Base-by-base conservation (phyloP, 176 grass and related monocot species). In the Triticum urartu region DNA sequence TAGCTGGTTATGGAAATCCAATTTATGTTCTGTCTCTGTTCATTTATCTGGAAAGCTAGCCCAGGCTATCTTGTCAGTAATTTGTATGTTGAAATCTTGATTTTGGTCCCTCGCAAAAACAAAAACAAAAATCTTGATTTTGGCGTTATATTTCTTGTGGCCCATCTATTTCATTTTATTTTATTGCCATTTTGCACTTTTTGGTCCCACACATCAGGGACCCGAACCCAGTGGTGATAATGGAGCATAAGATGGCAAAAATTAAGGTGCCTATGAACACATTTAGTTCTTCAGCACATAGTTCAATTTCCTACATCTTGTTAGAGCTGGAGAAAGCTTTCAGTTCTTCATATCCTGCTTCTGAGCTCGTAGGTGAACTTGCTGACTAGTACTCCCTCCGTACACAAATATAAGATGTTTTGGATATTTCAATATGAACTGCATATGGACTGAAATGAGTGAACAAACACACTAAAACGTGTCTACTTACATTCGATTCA, bases 81-180 rank as follows among this genome's bases (percentile, higher is more conserved):
- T 81, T 5, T 47, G 5, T 4, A 72, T 72, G 33, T 60, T 25
- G 13, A 47, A 75, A 64, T 63, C 24, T 63, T 84, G 69, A 32
- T 13, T 43, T 32, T 45, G n/a, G 71, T 26, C 26, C 26, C 26
- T 26, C 26, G 26, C 26, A 26, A 26, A 26, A 26, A 26, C 26
- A 26, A 26, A 26, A 26, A 26, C 26, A 26, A 26, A 47, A 75
- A 64, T 63, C 24, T 63, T 84, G 69, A 32, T 13, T 43, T 32
- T 45, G n/a, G 71, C 25, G 10, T 64, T 64, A 70, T 15, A 74
- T 84, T 84, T 47, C n/a, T 75, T 50, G 72, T 50, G 72, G 1
- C 18, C 72, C 42, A 50, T 50, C 43, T 50, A 13, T 9, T 75
- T 42, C 12, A 40, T 40, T 40, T 40, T 40, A 40, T 43, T 43